A percentile compares a stretch with the other conserved stretches of the same genome.
phyloP scores from a whole-genome alignment of 176 grass and related monocot genomes.

The Bromus sterilis region DNA sequence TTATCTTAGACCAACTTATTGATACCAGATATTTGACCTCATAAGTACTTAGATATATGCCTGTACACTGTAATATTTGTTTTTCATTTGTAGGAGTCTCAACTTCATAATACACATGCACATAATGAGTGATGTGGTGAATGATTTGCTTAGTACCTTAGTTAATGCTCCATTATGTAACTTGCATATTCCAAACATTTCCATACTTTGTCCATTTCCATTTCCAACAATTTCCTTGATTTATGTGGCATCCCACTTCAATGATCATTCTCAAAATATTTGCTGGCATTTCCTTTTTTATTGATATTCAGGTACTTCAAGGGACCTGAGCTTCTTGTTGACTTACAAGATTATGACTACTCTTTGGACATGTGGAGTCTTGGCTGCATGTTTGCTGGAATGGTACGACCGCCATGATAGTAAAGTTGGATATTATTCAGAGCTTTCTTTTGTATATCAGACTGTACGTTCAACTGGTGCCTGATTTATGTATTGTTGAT shows the following conservation, averaged over 20 bases:
- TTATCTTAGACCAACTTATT: neutral
- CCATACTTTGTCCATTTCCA: neutral
- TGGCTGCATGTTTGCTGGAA: conserved; percentile 89
- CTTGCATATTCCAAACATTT: neutral
- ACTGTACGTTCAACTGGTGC: neutral
- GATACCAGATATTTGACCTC: neutral
- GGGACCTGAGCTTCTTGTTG: conserved; percentile 83
- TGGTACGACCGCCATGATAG: conserved; percentile 29
- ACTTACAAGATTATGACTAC: conserved; percentile 87
- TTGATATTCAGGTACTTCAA: conserved; percentile 64
- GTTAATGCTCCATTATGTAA: neutral
- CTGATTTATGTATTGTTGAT: neutral
- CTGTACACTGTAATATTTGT: neutral
- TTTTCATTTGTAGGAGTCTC: neutral
- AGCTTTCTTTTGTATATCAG: neutral
- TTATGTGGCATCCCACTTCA: neutral
- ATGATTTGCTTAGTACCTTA: neutral
- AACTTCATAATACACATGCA: neutral
- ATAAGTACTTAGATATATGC: too few relatives aligned
- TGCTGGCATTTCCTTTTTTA: neutral
- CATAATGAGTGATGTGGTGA: neutral
- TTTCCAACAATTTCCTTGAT: neutral
- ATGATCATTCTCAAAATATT: neutral
- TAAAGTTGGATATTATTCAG: neutral
- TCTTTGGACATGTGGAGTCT: conserved; percentile 89